phyloP scores from a whole-genome alignment of 2,329 filamentous ascomycete genomes.

The Alternaria postmessia region DNA sequence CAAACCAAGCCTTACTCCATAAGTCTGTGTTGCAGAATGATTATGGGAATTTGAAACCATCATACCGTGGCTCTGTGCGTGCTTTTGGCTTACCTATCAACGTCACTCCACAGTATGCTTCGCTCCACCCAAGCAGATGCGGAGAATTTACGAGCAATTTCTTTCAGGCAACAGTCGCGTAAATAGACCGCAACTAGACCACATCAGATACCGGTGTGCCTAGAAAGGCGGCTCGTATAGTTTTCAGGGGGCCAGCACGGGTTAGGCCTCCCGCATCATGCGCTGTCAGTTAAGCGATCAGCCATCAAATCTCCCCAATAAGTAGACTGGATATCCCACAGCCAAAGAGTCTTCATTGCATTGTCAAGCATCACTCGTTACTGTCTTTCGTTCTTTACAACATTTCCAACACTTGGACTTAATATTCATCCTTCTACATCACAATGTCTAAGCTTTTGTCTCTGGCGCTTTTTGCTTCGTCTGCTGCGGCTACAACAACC shows the following conservation, averaged over 20 bases:
- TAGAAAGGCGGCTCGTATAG: background rate
- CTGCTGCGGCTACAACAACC: constrained; percentile 35
- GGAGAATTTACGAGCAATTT: constrained; percentile 10
- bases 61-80: background rate
- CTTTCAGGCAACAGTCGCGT: constrained; percentile 6
- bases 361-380: constrained; percentile 11
- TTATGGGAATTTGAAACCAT: background rate
- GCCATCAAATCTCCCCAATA: constrained; percentile 6
- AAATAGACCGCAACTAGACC: constrained; percentile 4
- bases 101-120: background rate
- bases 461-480: constrained; percentile 30
- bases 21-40: background rate
- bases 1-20: too few relatives aligned
- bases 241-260: constrained; percentile 9
- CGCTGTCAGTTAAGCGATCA: constrained; percentile 9
- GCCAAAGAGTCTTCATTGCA: background rate
- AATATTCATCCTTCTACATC: background rate
- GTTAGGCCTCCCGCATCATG: constrained; percentile 16
- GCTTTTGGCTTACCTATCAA: background rate
- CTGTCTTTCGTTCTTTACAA: constrained; percentile 1
- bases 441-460: constrained; percentile 36
- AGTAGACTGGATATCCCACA: constrained; percentile 12
- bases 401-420: background rate
- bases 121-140: background rate
- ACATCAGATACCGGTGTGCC: constrained; percentile 6